Conservation (phyloP, 805 yeast genomes). For the Tetrapisispora fleetii region DNA sequence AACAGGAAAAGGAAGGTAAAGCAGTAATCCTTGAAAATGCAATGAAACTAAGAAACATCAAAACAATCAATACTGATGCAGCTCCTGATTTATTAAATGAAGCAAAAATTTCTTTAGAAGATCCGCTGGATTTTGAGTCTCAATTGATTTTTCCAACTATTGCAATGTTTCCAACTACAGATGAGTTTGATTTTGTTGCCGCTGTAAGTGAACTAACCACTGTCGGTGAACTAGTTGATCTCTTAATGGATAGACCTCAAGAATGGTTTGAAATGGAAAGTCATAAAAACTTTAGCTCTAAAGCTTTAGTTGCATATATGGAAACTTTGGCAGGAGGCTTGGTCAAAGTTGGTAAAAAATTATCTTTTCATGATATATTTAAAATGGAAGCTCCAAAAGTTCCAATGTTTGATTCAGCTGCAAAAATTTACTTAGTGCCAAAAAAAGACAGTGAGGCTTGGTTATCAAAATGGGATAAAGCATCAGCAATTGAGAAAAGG, state of each 20-base stretch:
- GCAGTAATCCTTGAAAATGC: conserved; percentile 46
- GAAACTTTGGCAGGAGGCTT: conserved; percentile 80
- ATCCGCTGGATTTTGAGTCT: conserved; percentile 58
- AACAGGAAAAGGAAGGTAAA: conserved; percentile 31
- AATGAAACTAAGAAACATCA: conserved; percentile 47
- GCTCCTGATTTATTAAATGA: conserved; percentile 51
- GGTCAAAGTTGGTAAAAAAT: conserved; percentile 73
- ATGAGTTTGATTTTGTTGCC: conserved; percentile 75
- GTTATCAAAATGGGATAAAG: conserved; percentile 58
- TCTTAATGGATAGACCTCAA: conserved; percentile 55
- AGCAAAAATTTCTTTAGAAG: conserved; percentile 49
- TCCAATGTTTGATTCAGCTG: conserved; percentile 66
- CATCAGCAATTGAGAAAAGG: conserved; percentile 45
- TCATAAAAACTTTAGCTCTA: conserved; percentile 48
- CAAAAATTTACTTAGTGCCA: conserved; percentile 73
- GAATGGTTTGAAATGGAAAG: conserved; percentile 55
- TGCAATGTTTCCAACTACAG: conserved; percentile 70
- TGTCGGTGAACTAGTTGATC: conserved; percentile 49
- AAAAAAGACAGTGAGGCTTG: conserved; percentile 54
- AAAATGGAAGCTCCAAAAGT: conserved; percentile 52
- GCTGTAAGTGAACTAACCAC: conserved; percentile 66
- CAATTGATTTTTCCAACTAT: conserved; percentile 75
- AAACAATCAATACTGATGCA: conserved; percentile 37
- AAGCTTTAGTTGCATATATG: conserved; percentile 61
- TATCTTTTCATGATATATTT: conserved; percentile 53